Conservation (phyloP, 2,329 filamentous ascomycete genomes). For the Aspergillus calidoustus region DNA sequence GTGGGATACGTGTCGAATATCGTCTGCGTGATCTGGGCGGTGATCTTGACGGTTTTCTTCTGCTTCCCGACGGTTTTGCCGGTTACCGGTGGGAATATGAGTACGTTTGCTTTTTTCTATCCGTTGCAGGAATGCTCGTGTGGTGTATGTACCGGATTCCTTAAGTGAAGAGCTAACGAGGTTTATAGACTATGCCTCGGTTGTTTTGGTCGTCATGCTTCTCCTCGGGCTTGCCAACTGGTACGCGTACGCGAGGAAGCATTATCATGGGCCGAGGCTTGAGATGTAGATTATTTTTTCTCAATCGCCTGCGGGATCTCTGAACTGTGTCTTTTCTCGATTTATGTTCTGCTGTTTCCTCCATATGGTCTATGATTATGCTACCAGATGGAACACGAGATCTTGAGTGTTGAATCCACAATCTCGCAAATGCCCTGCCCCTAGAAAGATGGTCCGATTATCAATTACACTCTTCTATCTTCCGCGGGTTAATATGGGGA, state of each 20-base stretch:
- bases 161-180: neutral
- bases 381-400: too few relatives aligned
- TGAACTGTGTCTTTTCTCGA: too few relatives aligned
- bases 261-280: slow-evolving; percentile 29
- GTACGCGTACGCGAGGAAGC: slow-evolving; percentile 24
- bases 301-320: too few relatives aligned
- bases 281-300: slow-evolving; percentile 8
- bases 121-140: too few relatives aligned
- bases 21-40: slow-evolving; percentile 25
- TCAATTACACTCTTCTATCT: too few relatives aligned
- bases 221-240: slow-evolving; percentile 27
- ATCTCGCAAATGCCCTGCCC: too few relatives aligned
- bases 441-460: too few relatives aligned
- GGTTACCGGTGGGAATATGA: slow-evolving; percentile 29
- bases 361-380: too few relatives aligned
- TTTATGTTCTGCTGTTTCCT: too few relatives aligned
- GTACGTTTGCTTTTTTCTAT: slow-evolving; percentile 17
- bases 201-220: slow-evolving; percentile 25
- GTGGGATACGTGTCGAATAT: slow-evolving; percentile 25
- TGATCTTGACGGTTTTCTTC: slow-evolving; percentile 28
- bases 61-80: slow-evolving; percentile 26
- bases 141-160: too few relatives aligned
- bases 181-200: slow-evolving; percentile 26
- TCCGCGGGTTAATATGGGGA: too few relatives aligned
- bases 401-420: too few relatives aligned